Conservation (phyloP, 768 basidiomycete species). For the Filobasidium floriforme region DNA sequence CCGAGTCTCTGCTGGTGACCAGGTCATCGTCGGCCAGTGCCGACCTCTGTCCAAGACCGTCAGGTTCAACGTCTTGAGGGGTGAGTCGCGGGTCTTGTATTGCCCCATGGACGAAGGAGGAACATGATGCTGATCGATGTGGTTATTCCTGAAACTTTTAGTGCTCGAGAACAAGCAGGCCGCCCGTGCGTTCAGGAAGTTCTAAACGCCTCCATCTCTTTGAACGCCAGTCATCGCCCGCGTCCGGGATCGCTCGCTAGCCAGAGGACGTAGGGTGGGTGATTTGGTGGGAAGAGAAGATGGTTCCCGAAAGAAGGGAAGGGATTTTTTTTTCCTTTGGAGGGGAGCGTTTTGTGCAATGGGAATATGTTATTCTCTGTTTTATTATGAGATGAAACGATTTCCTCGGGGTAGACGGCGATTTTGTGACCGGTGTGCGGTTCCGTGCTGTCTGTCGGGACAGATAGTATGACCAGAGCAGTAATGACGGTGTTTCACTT, state of each 20-base stretch:
- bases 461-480: no score
- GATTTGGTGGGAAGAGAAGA: not conserved
- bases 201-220: constrained; percentile 44
- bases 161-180: constrained; percentile 70
- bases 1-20: constrained; percentile 91
- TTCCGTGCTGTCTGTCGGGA: no score
- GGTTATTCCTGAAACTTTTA: constrained; percentile 17
- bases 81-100: constrained; percentile 43
- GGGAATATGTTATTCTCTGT: no score
- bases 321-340: no score
- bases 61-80: constrained; percentile 97
- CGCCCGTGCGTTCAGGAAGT: constrained; percentile 88
- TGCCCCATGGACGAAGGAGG: no score
- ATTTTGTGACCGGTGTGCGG: no score
- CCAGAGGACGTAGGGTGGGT: not conserved
- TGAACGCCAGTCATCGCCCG: no score
- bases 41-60: constrained; percentile 98
- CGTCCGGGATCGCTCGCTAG: not conserved
- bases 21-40: constrained; percentile 97
- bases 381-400: no score
- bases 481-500: no score
- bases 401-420: no score
- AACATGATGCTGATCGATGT: not conserved
- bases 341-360: no score
- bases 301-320: no score